phyloP scores from a whole-genome alignment of 116 monocot genomes.

The Trichopus zeylanicus region DNA sequence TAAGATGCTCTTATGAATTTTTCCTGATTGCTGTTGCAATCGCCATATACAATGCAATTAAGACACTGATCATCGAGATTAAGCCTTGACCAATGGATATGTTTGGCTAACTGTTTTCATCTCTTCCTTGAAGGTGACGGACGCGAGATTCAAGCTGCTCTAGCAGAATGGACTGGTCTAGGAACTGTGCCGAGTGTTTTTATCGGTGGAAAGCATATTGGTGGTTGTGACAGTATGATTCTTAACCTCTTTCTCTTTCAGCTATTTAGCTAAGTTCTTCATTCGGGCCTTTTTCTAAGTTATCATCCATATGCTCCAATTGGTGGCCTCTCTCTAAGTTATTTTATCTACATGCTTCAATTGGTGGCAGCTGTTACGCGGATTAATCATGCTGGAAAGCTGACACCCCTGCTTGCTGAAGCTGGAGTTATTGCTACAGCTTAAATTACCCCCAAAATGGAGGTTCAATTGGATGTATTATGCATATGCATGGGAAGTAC shows the following conservation, averaged over 20 bases:
- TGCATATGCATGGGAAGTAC: too few species aligned
- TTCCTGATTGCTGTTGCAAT: too few species aligned
- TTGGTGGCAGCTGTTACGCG: slow-evolving; percentile 11
- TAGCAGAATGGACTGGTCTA: slow-evolving; percentile 31
- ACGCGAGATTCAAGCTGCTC: slow-evolving; percentile 27
- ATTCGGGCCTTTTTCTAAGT: too few species aligned
- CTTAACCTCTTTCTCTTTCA: neutral
- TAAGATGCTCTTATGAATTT: too few species aligned
- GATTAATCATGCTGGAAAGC: slow-evolving; percentile 16
- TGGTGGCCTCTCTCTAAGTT: neutral
- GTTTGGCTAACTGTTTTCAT: neutral
- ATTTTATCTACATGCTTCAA: neutral
- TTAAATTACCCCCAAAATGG: too few species aligned
- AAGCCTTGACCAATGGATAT: neutral
- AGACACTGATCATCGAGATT: too few species aligned
- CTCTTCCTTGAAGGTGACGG: slow-evolving; percentile 36
- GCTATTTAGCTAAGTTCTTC: neutral
- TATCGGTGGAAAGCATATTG: slow-evolving; percentile 46
- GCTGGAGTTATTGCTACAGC: slow-evolving; percentile 29
- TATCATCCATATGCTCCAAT: too few species aligned
- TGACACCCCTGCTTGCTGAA: slow-evolving; percentile 37
- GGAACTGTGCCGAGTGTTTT: slow-evolving; percentile 37
- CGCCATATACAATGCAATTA: too few species aligned
- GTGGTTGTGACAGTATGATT: slow-evolving; percentile 28
- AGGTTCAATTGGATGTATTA: too few species aligned